Conservation (phyloP, 1,139 yeast genomes). For the Kurtzmaniella natalensis region DNA sequence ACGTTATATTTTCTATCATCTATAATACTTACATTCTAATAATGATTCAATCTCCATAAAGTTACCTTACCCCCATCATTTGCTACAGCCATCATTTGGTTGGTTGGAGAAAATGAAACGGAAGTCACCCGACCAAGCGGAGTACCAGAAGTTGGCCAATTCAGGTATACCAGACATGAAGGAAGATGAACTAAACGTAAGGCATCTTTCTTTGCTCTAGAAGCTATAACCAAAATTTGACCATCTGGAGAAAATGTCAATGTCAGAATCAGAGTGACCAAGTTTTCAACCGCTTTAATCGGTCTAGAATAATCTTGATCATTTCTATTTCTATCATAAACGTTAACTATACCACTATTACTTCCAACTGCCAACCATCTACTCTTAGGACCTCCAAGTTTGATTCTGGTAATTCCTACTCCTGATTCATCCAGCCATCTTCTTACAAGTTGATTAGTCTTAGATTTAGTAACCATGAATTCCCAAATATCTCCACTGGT, state of each 20-base stretch:
- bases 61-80: constrained; percentile 89
- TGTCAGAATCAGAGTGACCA: constrained; percentile 76
- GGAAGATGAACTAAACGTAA: constrained; percentile 85
- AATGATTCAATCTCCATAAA: constrained; percentile 85
- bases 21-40: constrained; percentile 28
- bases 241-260: constrained; percentile 83
- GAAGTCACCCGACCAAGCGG: constrained; percentile 91
- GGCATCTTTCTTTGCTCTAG: constrained; percentile 83
- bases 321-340: constrained; percentile 58
- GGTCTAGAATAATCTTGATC: constrained; percentile 31
- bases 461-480: constrained; percentile 49
- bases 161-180: constrained; percentile 76
- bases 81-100: constrained; percentile 83
- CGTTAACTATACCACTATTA: constrained; percentile 82
- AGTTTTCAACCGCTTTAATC: constrained; percentile 64
- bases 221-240: constrained; percentile 80
- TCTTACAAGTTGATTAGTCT: constrained; percentile 29
- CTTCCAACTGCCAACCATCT: constrained; percentile 90
- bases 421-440: constrained; percentile 91
- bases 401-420: constrained; percentile 73
- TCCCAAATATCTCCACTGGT: constrained; percentile 92
- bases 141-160: constrained; percentile 98
- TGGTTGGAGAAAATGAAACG: constrained; percentile 75
- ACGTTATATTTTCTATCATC: too few relatives aligned
- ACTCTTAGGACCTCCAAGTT: constrained; percentile 72